Conservation (phyloP, 2,329 filamentous ascomycete genomes). For the Hymenoscyphus fraxineus region DNA sequence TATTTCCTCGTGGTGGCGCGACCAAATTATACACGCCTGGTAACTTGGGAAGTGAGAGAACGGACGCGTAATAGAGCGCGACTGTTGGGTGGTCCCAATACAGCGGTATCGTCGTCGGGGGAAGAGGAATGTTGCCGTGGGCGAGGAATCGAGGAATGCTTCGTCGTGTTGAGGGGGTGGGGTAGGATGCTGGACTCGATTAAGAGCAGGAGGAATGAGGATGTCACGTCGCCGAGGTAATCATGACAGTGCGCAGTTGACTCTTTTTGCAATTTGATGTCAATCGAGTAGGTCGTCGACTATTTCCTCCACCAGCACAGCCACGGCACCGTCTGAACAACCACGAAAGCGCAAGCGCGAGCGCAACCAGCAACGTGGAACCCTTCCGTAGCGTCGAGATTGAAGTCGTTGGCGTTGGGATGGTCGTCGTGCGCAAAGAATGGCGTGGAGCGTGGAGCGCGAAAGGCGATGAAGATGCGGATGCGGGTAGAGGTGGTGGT, state of each 20-base stretch:
- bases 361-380: constrained; percentile 1
- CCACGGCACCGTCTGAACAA: constrained; percentile 1
- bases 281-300: background rate
- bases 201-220: constrained; percentile 19
- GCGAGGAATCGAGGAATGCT: constrained; percentile 16
- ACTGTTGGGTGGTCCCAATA: constrained; percentile 9
- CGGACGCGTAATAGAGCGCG: background rate
- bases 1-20: background rate
- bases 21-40: background rate
- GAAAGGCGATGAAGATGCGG: constrained; percentile 1
- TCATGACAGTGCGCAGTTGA: constrained; percentile 15
- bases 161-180: constrained; percentile 8
- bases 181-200: constrained; percentile 13
- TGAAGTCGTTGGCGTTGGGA: background rate
- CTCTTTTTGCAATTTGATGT: background rate
- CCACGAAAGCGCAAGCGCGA: constrained; percentile 1
- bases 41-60: constrained; percentile 4
- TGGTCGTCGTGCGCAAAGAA: background rate
- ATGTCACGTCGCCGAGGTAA: constrained; percentile 17
- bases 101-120: background rate
- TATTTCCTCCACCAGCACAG: background rate
- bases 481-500: background rate
- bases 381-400: background rate
- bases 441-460: background rate
- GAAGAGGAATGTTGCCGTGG: constrained; percentile 13